These are phyloP conservation scores for Leucosporidium yakuticum DNA, from an alignment of 768 basidiomycete genomes.

Conservation along the genomic window DNA sequence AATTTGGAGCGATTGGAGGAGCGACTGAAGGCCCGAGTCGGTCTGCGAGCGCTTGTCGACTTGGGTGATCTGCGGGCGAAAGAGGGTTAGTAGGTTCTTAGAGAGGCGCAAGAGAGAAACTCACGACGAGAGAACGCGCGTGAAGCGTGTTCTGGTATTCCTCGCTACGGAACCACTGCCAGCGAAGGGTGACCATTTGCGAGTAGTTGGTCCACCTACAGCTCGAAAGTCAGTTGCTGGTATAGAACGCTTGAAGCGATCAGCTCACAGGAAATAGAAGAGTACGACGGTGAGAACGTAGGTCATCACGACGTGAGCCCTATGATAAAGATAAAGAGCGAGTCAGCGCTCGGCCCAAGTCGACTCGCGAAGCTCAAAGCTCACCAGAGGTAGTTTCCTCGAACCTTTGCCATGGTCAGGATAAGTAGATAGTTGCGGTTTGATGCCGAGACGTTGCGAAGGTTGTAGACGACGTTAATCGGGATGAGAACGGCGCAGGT, in stretches of 20 bases:
- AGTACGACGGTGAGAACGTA: conserved; percentile 63
- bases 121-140: conserved; percentile 74
- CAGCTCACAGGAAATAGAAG: conserved; percentile 53
- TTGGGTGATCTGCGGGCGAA: conserved; percentile 50
- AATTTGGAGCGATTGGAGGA: conserved; percentile 55
- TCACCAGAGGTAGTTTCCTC: conserved; percentile 34
- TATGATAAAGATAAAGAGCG: conserved; percentile 56
- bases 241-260: conserved; percentile 29
- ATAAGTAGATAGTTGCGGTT: conserved; percentile 47
- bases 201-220: conserved; percentile 27
- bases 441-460: conserved; percentile 50
- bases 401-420: conserved; percentile 38
- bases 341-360: conserved; percentile 42
- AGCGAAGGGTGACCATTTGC: conserved; percentile 53
- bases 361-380: conserved; percentile 41
- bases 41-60: conserved; percentile 75
- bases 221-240: conserved; percentile 50
- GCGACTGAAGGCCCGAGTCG: conserved; percentile 71
- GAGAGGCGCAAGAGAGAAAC: neutral
- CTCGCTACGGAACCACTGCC: conserved; percentile 64
- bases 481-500: conserved; percentile 73
- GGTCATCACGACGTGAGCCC: conserved; percentile 73
- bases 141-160: conserved; percentile 81
- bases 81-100: neutral
- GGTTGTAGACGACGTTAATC: conserved; percentile 77